These are phyloP conservation scores for Volutella citrinella DNA, from an alignment of 2,329 filamentous ascomycete species.

Conservation along the genomic window DNA sequence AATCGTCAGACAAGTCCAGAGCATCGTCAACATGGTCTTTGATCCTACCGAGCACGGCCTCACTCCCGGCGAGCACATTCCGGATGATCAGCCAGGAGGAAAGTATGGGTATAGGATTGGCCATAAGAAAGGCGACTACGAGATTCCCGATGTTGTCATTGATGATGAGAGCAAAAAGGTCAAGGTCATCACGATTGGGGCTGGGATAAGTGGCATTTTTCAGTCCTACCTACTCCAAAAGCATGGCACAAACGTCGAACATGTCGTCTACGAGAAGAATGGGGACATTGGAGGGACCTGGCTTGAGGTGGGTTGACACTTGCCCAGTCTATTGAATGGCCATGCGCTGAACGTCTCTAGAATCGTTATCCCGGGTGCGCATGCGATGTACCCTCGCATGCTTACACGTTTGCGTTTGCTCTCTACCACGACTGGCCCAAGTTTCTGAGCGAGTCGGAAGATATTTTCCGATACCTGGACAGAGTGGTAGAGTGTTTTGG, in stretches of 20 bases:
- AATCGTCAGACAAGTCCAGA: no score
- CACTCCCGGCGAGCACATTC: not conserved
- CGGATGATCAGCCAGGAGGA: not conserved
- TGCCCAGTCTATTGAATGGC: no score
- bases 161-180: conserved; percentile 1
- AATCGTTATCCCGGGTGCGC: conserved; percentile 7
- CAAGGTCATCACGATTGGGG: conserved; percentile 6
- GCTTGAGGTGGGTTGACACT: conserved; percentile 4
- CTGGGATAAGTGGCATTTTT: conserved; percentile 3
- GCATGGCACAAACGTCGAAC: conserved; percentile 3
- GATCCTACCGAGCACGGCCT: not conserved
- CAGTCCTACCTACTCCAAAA: conserved; percentile 4
- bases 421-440: conserved; percentile 6
- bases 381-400: conserved; percentile 6
- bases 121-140: conserved; percentile 1
- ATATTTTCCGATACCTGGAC: conserved; percentile 6
- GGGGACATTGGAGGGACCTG: conserved; percentile 7
- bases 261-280: conserved; percentile 6
- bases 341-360: no score
- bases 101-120: conserved; percentile 3
- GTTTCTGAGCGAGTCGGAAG: conserved; percentile 3
- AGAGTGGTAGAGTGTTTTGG: conserved; percentile 2
- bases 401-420: conserved; percentile 4
- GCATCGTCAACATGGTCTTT: conserved; percentile 4
- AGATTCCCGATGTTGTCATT: conserved; percentile 3